Evolutionary conservation across 169 alveolate species (phyloP).

Genomic region (Eimeria zaria): DNA sequence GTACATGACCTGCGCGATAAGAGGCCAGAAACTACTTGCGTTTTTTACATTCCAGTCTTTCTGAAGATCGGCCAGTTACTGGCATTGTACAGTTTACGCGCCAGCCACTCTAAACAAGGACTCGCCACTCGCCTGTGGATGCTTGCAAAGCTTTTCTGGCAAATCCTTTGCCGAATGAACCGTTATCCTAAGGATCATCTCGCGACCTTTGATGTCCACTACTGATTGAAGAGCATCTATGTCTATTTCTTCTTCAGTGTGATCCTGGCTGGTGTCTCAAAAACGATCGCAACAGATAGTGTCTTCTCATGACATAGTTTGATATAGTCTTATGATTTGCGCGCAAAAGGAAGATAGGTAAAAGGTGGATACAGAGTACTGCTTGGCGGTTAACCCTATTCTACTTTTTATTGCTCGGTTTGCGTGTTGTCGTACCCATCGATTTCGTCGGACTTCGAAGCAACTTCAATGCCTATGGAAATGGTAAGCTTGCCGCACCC

Average conservation of each 20-base stretch:
- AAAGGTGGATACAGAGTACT: neutral
- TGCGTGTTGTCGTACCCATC: neutral
- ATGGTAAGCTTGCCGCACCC: conserved; percentile 46
- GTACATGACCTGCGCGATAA: conserved; percentile 39
- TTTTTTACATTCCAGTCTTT: neutral
- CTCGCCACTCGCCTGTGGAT: conserved; percentile 47
- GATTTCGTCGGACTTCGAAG: neutral
- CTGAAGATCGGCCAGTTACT: neutral
- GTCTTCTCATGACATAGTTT: neutral
- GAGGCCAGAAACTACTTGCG: neutral
- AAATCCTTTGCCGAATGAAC: conserved; percentile 77
- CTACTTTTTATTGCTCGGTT: neutral
- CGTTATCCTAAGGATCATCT: conserved; percentile 65
- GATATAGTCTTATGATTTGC: neutral
- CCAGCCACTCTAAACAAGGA: neutral
- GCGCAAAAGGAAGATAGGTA: neutral
- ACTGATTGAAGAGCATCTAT: conserved; percentile 63
- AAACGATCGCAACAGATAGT: neutral
- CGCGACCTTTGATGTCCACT: conserved; percentile 77
- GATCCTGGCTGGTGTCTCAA: conserved; percentile 2
- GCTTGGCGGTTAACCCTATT: neutral
- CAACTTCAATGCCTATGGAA: conserved; percentile 45
- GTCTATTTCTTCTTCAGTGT: conserved; percentile 3
- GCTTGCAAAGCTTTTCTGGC: conserved; percentile 65
- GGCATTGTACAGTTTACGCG: neutral